phyloP scores from a whole-genome alignment of 345 rosid genomes.

The Camelina sativa region DNA sequence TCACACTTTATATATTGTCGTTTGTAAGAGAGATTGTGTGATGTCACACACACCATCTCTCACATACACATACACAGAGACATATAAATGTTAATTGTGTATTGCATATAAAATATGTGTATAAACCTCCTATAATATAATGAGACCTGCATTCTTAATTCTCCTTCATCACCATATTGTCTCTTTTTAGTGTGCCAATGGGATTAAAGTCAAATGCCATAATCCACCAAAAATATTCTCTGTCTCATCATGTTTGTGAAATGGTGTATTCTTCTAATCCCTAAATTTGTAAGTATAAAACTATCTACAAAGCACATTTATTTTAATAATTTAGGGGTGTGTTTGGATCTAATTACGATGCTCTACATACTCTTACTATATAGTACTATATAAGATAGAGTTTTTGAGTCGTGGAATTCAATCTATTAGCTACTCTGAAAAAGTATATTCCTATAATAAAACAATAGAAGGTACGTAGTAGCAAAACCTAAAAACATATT shows the following conservation, averaged over 20 bases:
- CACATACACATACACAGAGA: constrained; percentile 16
- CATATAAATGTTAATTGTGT: not conserved
- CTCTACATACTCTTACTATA: too few species aligned
- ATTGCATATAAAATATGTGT: not conserved
- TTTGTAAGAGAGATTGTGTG: constrained; percentile 36
- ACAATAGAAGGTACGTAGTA: too few species aligned
- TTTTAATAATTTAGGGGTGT: too few species aligned
- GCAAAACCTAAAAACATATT: too few species aligned
- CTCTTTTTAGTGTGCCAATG: constrained; percentile 48
- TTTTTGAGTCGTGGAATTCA: too few species aligned
- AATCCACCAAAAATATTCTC: constrained; percentile 41
- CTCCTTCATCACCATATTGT: constrained; percentile 37
- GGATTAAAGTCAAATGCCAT: constrained; percentile 44
- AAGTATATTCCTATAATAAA: too few species aligned
- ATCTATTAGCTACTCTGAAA: too few species aligned
- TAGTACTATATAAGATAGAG: too few species aligned
- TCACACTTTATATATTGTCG: constrained; percentile 30
- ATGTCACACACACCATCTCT: constrained; percentile 47
- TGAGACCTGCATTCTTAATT: constrained; percentile 27
- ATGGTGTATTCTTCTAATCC: constrained; percentile 16
- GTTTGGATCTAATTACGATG: too few species aligned
- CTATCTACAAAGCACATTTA: too few species aligned
- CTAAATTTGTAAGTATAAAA: not conserved
- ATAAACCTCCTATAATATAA: constrained; percentile 19
- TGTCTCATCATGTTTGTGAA: constrained; percentile 35